A percentile compares a stretch with the other conserved stretches of the same genome.
Conservation (phyloP, 345 rosid genomes). For the Eucalyptus marginata region DNA sequence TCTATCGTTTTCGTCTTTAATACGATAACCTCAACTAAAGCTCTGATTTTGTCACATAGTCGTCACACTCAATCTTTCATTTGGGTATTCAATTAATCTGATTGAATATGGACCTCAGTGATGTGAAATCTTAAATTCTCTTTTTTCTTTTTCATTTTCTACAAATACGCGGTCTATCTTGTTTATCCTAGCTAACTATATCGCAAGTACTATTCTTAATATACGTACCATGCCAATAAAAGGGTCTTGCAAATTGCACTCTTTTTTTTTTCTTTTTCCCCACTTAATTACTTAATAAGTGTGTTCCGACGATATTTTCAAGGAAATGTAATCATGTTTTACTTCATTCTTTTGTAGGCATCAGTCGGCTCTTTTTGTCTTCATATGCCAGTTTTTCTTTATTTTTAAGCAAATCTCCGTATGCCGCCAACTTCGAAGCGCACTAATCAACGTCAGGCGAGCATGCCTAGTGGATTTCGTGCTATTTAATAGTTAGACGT, state of each 20-base stretch:
- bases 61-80: not conserved
- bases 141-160: not conserved
- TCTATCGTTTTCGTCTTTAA: not conserved
- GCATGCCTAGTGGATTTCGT: no score
- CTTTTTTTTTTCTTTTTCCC: not conserved
- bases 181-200: not conserved
- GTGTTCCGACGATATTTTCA: not conserved
- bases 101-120: not conserved
- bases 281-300: not conserved
- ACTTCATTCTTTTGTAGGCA: not conserved
- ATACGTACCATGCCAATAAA: not conserved
- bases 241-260: not conserved
- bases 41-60: not conserved
- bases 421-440: no score
- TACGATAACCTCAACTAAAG: not conserved
- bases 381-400: no score
- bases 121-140: not conserved
- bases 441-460: no score
- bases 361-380: not conserved
- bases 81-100: not conserved
- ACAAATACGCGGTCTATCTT: not conserved
- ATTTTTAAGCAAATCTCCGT: no score
- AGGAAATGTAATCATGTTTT: not conserved
- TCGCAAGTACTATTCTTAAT: not conserved
- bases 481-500: no score